Percentiles rank a stretch among this genome's conserved stretches.
Evolutionary conservation across 2,329 filamentous ascomycete genomes (phyloP).

Genomic region (Nannizziopsis barbatae): DNA sequence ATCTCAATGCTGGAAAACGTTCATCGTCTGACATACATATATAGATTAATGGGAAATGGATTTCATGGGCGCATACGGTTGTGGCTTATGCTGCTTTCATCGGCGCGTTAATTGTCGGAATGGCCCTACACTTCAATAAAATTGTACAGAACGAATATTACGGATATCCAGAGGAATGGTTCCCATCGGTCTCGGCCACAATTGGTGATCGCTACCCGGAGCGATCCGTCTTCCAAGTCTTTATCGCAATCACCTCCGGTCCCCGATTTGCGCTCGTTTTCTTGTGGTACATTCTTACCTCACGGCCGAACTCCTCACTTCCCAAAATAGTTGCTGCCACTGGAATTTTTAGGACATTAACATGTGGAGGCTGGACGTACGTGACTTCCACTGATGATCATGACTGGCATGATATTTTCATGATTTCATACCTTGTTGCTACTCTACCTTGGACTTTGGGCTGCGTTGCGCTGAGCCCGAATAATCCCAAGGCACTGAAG

Average conservation of each 20-base stretch:
- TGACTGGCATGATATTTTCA: slow-evolving; percentile 97
- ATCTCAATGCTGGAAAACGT: slow-evolving; percentile 5
- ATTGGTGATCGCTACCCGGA: slow-evolving; percentile 97
- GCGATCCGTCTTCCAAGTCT: slow-evolving; percentile 90
- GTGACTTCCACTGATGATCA: slow-evolving; percentile 97
- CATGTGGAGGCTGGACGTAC: slow-evolving; percentile 96
- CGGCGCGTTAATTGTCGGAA: slow-evolving; percentile 71
- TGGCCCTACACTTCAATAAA: slow-evolving; percentile 81
- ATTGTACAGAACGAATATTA: slow-evolving; percentile 97
- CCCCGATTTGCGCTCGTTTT: slow-evolving; percentile 84
- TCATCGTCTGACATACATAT: slow-evolving; percentile 15
- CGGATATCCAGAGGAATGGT: slow-evolving; percentile 91
- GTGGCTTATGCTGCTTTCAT: slow-evolving; percentile 76
- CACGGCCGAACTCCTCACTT: slow-evolving; percentile 59
- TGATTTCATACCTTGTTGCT: slow-evolving; percentile 94
- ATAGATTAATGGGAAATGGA: slow-evolving; percentile 73
- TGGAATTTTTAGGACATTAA: slow-evolving; percentile 78
- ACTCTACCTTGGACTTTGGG: slow-evolving; percentile 93
- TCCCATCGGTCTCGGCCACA: slow-evolving; percentile 87
- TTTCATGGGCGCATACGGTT: slow-evolving; percentile 76
- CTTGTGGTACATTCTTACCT: slow-evolving; percentile 82
- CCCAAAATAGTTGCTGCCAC: slow-evolving; percentile 71
- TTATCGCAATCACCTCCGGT: slow-evolving; percentile 91
- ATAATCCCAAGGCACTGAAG: slow-evolving; percentile 69
- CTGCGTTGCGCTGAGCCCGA: slow-evolving; percentile 76